Base-by-base conservation (phyloP, 2,329 filamentous ascomycete genomes). In the Fusarium succisae region DNA sequence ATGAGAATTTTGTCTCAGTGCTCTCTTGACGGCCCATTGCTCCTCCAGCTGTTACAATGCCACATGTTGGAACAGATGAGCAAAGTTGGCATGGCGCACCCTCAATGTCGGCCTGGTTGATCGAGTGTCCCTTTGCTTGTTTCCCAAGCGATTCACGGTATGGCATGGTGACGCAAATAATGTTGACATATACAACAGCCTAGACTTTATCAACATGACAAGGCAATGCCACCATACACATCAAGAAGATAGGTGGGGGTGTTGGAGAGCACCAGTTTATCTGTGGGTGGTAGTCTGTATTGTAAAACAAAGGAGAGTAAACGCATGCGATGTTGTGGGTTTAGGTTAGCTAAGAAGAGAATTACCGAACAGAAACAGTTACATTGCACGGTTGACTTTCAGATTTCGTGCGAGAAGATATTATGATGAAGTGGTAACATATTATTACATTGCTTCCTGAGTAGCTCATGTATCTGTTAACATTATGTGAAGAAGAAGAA, bases 401-500 rank as follows among this genome's bases (percentile, higher is more conserved):
- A 59, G 30, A 28, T 32, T 44, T 60, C 41, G 39, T 26, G 28
- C 22, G 32, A 37, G 39, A 61, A 62, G 24, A 47, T 41, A 37
- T n/a, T 60, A 26, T 28, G 24, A 56, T 70, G 66, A 51, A 37
- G 45, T 70, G 51, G 18, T 53, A 20, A 48, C 39, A 55, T 55
- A 13, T 24, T 51, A 18, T 35, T 24, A 13, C 24, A 20, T n/a
- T 18, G 17, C 17, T 24, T 35, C 30, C 17, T 10, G n/a, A 35
- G 30, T 24, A 51, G 8, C 30, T 51, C 48, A 32, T 51, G 22
- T 14, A 35, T 24, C 4, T 32, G 47, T 24, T 24, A 32, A 18
- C 15, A 51, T 18, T 10, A 18, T 12, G 9, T 13, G 10, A 30
- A 13, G n/a, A n/a, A 6, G 12, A 50, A 17, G 17, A 6, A 50